Percentiles rank a stretch among this genome's conserved stretches.
Conservation (phyloP, 225 moss, liverwort and hornwort species). For the Asterella californica region DNA sequence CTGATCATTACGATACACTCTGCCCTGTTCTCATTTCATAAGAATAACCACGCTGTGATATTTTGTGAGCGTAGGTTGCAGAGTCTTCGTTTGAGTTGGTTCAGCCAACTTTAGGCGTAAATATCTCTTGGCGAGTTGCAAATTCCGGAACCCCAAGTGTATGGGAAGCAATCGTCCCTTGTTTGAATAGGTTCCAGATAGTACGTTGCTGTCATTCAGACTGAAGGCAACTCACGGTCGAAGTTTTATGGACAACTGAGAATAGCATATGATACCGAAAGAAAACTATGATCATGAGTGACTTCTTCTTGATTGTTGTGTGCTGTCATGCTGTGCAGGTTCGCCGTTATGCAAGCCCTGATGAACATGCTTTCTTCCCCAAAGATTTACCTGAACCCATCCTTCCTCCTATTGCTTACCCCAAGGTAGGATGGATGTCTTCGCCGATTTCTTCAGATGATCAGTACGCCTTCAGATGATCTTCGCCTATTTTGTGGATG, state of each 20-base stretch:
- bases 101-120: too few species aligned
- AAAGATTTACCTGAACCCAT: slow-evolving; percentile 60
- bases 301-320: background rate
- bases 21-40: background rate
- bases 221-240: too few species aligned
- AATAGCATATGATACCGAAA: background rate
- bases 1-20: background rate
- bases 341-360: slow-evolving; percentile 72
- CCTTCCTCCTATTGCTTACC: slow-evolving; percentile 53
- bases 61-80: background rate
- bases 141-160: too few species aligned
- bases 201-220: too few species aligned
- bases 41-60: background rate
- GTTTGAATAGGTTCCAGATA: too few species aligned
- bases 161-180: too few species aligned
- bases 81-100: too few species aligned
- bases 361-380: slow-evolving; percentile 82
- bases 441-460: background rate
- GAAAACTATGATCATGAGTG: too few species aligned
- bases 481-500: too few species aligned
- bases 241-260: background rate
- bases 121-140: too few species aligned
- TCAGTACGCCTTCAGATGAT: too few species aligned
- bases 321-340: slow-evolving; percentile 46
- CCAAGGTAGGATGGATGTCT: slow-evolving; percentile 43